These are phyloP conservation scores for Talaromyces ruber DNA, from an alignment of 495 filamentous ascomycete genomes.

Conservation along the genomic window DNA sequence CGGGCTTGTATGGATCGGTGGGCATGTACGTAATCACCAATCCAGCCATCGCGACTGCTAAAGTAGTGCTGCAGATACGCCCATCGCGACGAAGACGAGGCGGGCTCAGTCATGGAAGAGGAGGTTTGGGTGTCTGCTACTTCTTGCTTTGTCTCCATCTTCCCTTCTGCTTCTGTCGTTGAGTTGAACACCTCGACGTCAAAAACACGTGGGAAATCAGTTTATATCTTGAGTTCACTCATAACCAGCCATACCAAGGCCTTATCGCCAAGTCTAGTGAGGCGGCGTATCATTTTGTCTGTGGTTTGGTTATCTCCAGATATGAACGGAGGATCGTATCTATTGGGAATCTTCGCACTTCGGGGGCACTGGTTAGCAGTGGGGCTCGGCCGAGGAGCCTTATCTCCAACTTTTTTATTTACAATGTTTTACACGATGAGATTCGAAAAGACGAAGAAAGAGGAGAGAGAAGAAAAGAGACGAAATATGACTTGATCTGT, in stretches of 20 bases:
- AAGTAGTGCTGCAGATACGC: conserved; percentile 27
- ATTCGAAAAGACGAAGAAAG: no score
- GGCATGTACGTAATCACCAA: conserved; percentile 60
- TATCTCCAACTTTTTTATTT: no score
- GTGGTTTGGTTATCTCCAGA: no score
- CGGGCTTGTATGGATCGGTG: no score
- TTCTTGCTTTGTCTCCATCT: neutral
- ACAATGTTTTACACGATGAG: no score
- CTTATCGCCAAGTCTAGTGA: neutral
- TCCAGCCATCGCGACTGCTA: conserved; percentile 55
- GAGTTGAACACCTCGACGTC: no score
- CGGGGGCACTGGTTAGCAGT: neutral
- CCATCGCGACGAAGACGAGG: conserved; percentile 8
- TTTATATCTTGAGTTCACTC: neutral
- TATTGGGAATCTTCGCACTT: neutral
- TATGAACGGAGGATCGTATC: no score
- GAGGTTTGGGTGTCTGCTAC: neutral
- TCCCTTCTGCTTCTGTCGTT: neutral
- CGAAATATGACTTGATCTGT: no score
- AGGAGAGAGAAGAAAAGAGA: neutral
- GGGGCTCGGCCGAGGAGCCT: neutral
- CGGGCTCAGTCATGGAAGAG: neutral
- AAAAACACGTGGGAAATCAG: neutral
- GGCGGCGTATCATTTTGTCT: neutral
- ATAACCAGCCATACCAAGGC: neutral